These are phyloP conservation scores for Rubia yunnanensis DNA, from an alignment of 257 asterid genomes.

Conservation along the genomic window DNA sequence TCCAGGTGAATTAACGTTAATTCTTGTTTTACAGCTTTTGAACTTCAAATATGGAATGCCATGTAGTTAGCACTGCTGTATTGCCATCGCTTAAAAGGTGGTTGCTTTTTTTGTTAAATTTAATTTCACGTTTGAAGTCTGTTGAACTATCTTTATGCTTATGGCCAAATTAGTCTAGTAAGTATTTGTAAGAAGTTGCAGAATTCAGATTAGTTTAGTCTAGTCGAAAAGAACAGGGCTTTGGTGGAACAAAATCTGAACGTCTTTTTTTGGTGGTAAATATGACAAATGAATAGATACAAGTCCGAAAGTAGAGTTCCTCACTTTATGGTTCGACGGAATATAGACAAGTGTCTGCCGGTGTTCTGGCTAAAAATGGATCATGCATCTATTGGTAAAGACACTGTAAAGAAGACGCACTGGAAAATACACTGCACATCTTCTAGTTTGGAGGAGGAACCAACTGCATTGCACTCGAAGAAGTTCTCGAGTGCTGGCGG, in stretches of 20 bases:
- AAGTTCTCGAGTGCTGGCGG: too few relatives aligned
- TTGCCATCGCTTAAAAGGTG: conserved; percentile 36
- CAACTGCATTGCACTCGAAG: conserved; percentile 37
- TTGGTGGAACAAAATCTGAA: conserved; percentile 9
- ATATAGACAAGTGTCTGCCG: conserved; percentile 9
- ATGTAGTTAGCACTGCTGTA: conserved; percentile 19
- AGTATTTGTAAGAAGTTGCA: neutral
- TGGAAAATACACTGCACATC: conserved; percentile 41
- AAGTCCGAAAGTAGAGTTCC: conserved; percentile 21
- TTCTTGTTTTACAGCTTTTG: conserved; percentile 13
- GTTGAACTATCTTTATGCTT: conserved; percentile 9
- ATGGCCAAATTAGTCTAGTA: neutral
- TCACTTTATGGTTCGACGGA: conserved; percentile 20
- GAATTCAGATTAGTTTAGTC: neutral
- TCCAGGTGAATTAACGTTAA: neutral
- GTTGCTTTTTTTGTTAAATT: neutral
- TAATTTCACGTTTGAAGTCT: neutral
- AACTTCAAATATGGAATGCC: conserved; percentile 38
- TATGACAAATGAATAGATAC: conserved; percentile 27
- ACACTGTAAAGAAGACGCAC: conserved; percentile 6
- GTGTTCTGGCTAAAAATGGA: conserved; percentile 18
- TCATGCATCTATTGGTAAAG: conserved; percentile 21
- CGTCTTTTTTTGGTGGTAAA: neutral
- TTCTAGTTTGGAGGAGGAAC: conserved; percentile 44
- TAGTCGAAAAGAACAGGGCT: neutral